phyloP scores from a whole-genome alignment of 2,329 filamentous ascomycete species.

The Calonectria hawksworthii region DNA sequence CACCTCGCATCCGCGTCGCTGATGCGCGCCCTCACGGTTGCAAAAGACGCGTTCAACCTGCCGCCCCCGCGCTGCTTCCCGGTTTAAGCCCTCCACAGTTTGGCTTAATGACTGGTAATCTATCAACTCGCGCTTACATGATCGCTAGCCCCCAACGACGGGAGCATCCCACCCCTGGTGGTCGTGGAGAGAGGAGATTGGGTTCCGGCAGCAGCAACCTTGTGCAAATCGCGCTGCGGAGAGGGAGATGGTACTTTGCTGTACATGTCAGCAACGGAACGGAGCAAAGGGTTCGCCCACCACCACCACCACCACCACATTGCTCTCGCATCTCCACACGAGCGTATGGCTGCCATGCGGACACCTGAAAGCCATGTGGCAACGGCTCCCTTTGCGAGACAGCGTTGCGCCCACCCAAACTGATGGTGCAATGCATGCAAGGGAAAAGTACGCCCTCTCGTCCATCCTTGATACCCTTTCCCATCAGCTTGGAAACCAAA shows the following conservation, averaged over 20 bases:
- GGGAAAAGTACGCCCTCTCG: not conserved
- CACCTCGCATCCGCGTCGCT: slow-evolving; percentile 21
- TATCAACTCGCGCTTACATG: slow-evolving; percentile 17
- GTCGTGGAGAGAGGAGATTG: not conserved
- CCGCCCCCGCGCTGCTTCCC: not conserved
- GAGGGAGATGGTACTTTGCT: not conserved
- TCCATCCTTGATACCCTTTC: not conserved
- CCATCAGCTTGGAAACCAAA: slow-evolving; percentile 6
- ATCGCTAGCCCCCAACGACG: slow-evolving; percentile 4
- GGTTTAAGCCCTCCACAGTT: not conserved
- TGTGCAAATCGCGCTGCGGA: not conserved
- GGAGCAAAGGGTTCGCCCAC: not conserved
- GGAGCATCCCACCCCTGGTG: not conserved
- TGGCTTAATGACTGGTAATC: slow-evolving; percentile 27
- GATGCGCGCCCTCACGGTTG: slow-evolving; percentile 25
- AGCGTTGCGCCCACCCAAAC: slow-evolving; percentile 12
- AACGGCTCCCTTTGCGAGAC: slow-evolving; percentile 16
- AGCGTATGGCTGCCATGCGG: slow-evolving; percentile 21
- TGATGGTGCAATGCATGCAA: slow-evolving; percentile 21
- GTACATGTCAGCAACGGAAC: not conserved
- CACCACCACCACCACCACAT: not conserved
- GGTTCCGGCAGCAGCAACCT: not conserved
- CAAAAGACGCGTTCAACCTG: slow-evolving; percentile 13
- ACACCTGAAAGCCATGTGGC: slow-evolving; percentile 27
- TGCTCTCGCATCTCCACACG: slow-evolving; percentile 15